Evolutionary conservation across 805 yeast genomes (phyloP), one percentile per base, ranked within the genome.

Genomic region (Zygoascus bituminiphila): DNA sequence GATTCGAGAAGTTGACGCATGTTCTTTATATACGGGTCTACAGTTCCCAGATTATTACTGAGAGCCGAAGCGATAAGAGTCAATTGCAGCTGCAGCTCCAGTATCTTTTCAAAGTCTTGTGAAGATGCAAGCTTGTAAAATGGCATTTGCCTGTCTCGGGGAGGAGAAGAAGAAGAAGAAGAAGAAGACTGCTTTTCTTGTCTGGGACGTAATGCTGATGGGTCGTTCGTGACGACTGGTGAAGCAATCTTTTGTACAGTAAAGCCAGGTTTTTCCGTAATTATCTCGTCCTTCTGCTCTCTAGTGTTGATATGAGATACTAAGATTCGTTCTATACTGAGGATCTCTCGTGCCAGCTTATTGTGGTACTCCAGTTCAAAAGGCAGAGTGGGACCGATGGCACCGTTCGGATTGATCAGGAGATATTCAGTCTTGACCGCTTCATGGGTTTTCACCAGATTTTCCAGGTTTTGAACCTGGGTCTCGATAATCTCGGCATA

Each of bases 11-110:
- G 44, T 20, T 45, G 39, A 19, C 49, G 47, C 42, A 54, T 52
- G 2, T 52, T 50, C 43, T 57, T 50, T 14, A 57, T 49, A 44
- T 63, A 64, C 14, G 58, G 56, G 15, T 55, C 54, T 12, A 56
- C 53, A 1, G 56, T 51, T 19, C 55, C 58, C 17, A 51, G 44
- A 15, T 58, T 45, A 46, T 48, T 44, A 20, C 53, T 49, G 21
- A 56, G 45, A 1, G 57, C 59, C 7, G 58, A 42, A n/a, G 54
- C 46, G 9, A 58, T 40, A 12, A 58, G 51, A 8, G 57, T 50
- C 15, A 58, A 47, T 19, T 61, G 51, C 45, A 57, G 37, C 46
- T 47, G 61, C 36, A 46, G 54, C 37, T 43, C 54, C 21, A 53
- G 47, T 10, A 54, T 39, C 20, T 31, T 37, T 25, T 50, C 54